A percentile compares a stretch with the other conserved stretches of the same genome.
Evolutionary conservation across 208 protist genomes (phyloP).

Genomic region (Trypanosoma scelopori): DNA sequence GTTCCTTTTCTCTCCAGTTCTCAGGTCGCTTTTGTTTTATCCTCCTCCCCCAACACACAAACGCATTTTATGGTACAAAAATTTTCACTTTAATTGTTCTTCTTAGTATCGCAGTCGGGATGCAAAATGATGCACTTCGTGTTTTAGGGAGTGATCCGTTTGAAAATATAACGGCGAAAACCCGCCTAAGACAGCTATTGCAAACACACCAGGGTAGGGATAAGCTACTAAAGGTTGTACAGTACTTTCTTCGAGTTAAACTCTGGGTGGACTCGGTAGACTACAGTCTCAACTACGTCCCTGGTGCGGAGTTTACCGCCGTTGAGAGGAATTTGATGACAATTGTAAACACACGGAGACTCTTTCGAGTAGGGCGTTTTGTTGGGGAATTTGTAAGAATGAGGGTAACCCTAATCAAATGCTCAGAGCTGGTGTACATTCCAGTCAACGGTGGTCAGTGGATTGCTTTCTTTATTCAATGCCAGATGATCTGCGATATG

Average conservation of each 20-base stretch:
- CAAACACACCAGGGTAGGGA: conserved; percentile 89
- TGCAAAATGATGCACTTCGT: conserved; percentile 55
- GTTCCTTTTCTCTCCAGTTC: conserved; percentile 14
- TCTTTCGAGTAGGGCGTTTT: conserved; percentile 88
- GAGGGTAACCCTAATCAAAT: conserved; percentile 85
- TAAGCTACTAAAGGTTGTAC: conserved; percentile 89
- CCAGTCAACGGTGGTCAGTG: conserved; percentile 74
- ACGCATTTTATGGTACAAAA: too few species aligned
- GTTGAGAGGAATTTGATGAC: conserved; percentile 90
- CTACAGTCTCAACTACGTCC: conserved; percentile 77
- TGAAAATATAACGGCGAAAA: conserved; percentile 82
- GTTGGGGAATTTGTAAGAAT: conserved; percentile 90
- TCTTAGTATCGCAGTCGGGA: conserved; percentile 24
- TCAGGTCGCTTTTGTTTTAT: neutral
- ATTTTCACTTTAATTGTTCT: conserved; percentile 16
- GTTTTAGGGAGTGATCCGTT: conserved; percentile 86
- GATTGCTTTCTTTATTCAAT: conserved; percentile 87
- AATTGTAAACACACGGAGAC: conserved; percentile 83
- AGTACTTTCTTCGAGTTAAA: conserved; percentile 83
- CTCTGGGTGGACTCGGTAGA: conserved; percentile 80
- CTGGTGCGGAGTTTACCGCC: conserved; percentile 70
- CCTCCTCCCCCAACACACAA: neutral
- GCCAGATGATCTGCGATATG: conserved; percentile 91
- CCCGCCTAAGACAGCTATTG: conserved; percentile 84
- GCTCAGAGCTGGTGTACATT: conserved; percentile 86